These are phyloP conservation scores for Leptoxyphium fumago DNA, from an alignment of 2,329 filamentous ascomycete genomes.

Conservation along the genomic window DNA sequence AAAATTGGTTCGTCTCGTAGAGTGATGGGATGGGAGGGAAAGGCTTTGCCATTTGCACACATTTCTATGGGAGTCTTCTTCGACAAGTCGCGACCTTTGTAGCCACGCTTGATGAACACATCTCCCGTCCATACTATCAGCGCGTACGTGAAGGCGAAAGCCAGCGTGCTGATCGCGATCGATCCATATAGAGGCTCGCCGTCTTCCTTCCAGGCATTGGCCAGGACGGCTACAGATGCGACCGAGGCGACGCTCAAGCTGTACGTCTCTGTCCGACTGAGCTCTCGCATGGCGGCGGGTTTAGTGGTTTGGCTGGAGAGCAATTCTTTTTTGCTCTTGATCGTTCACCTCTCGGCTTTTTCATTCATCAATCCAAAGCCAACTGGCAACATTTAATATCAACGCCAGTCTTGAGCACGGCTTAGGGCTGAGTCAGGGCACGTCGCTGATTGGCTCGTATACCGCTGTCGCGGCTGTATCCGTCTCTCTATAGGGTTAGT, in stretches of 20 bases:
- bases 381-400: neutral
- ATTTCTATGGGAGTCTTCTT: slow-evolving; percentile 64
- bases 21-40: slow-evolving; percentile 1
- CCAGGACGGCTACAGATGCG: slow-evolving; percentile 57
- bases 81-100: slow-evolving; percentile 80
- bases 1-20: neutral
- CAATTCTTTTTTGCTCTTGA: too few relatives aligned
- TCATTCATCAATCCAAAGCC: neutral
- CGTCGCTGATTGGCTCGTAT: neutral
- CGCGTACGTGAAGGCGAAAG: slow-evolving; percentile 67
- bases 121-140: slow-evolving; percentile 89
- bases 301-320: neutral
- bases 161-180: slow-evolving; percentile 69
- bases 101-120: slow-evolving; percentile 72
- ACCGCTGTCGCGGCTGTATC: too few relatives aligned
- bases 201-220: slow-evolving; percentile 69
- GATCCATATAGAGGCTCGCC: slow-evolving; percentile 83
- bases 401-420: neutral
- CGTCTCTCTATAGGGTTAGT: too few relatives aligned
- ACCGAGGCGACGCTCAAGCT: slow-evolving; percentile 48
- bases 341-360: too few relatives aligned
- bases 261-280: slow-evolving; percentile 41
- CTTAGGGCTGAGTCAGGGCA: slow-evolving; percentile 1
- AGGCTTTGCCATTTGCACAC: slow-evolving; percentile 27
- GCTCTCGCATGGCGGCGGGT: slow-evolving; percentile 5